Evolutionary conservation across 148 eudicot species (phyloP).

Genomic region (Vaccinium darrowii): DNA sequence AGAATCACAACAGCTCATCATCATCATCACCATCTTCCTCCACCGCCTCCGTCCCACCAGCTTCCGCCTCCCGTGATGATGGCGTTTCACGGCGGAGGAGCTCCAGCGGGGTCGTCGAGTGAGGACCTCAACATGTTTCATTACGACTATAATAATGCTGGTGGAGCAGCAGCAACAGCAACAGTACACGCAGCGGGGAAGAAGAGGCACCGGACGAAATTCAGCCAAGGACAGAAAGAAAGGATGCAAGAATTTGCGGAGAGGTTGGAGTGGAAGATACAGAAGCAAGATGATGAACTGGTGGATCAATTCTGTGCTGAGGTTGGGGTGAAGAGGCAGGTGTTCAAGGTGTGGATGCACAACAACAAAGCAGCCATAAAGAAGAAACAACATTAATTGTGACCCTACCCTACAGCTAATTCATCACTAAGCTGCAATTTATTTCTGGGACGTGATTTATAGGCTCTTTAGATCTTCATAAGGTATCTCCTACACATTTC

Average conservation of each 20-base stretch:
- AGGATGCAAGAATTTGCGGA: slow-evolving; percentile 51
- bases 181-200: not conserved
- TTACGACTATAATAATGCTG: slow-evolving; percentile 6
- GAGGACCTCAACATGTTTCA: slow-evolving; percentile 56
- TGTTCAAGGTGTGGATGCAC: slow-evolving; percentile 73
- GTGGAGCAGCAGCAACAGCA: not conserved
- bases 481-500: not conserved
- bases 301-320: slow-evolving; percentile 44
- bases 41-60: not conserved
- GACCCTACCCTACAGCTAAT: not conserved
- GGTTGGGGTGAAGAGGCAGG: slow-evolving; percentile 49
- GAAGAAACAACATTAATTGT: slow-evolving; percentile 32
- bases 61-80: slow-evolving; percentile 44
- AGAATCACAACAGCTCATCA: not conserved
- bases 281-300: slow-evolving; percentile 46
- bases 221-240: slow-evolving; percentile 48
- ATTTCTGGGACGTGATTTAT: not conserved
- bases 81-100: slow-evolving; percentile 53
- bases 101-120: slow-evolving; percentile 63
- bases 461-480: not conserved
- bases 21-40: not conserved
- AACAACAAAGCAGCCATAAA: slow-evolving; percentile 53
- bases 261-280: slow-evolving; percentile 56
- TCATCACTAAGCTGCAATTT: not conserved
- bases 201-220: slow-evolving; percentile 60